Evolutionary conservation across 345 rosid genomes (phyloP).

Genomic region (Eucalyptus marginata): DNA sequence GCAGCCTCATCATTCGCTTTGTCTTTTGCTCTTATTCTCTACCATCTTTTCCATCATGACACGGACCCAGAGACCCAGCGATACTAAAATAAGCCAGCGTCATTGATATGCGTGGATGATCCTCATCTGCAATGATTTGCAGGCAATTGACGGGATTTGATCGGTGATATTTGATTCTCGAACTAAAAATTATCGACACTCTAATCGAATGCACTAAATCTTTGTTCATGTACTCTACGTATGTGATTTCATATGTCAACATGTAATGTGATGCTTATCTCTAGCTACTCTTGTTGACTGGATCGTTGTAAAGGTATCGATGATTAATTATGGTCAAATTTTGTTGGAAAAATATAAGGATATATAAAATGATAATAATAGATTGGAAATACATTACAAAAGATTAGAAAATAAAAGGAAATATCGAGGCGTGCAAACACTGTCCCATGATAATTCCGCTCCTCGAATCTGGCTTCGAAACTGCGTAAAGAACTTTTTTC

Average conservation of each 20-base stretch:
- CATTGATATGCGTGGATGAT: rapidly evolving
- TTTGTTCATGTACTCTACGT: rapidly evolving
- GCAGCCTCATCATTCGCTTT: not conserved
- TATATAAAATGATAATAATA: no score
- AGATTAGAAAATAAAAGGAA: no score
- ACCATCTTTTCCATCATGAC: not conserved
- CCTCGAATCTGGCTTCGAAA: no score
- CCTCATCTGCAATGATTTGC: rapidly evolving
- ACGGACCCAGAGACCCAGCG: rapidly evolving
- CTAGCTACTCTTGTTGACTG: rapidly evolving
- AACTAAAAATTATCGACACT: not conserved
- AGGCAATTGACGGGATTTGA: rapidly evolving
- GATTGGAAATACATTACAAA: no score
- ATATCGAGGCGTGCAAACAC: no score
- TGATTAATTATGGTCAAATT: not conserved
- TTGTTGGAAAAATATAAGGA: no score
- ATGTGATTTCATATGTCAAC: not conserved
- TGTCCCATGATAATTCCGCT: no score
- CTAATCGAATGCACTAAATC: not conserved
- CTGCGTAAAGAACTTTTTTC: no score
- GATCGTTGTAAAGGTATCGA: rapidly evolving
- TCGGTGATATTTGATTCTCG: rapidly evolving
- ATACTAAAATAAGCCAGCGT: not conserved
- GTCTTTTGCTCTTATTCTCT: not conserved
- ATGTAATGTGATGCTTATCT: not conserved